Percentiles rank a stretch among this genome's conserved stretches.
These are phyloP conservation scores for Trypethelium eluteriae DNA, from an alignment of 495 filamentous ascomycete species.

Conservation along the genomic window DNA sequence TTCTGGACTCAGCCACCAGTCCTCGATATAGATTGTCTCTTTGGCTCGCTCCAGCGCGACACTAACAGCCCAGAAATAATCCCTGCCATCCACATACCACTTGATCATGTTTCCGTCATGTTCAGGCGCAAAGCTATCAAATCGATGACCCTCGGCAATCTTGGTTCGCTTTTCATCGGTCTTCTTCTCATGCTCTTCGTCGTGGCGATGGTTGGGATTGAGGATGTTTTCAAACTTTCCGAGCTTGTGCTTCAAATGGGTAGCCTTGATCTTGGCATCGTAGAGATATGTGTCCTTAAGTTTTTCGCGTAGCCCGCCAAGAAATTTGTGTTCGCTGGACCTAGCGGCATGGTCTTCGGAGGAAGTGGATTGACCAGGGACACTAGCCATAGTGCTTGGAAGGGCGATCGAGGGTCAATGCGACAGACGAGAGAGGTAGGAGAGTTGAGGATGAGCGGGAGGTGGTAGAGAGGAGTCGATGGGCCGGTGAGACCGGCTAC, in stretches of 20 bases:
- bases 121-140: slow-evolving; percentile 77
- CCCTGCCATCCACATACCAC: slow-evolving; percentile 91
- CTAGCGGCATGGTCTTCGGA: not conserved
- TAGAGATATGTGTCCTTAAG: slow-evolving; percentile 66
- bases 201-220: slow-evolving; percentile 89
- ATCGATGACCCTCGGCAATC: slow-evolving; percentile 72
- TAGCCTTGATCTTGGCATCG: slow-evolving; percentile 75
- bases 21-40: slow-evolving; percentile 89
- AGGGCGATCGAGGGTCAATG: not conserved
- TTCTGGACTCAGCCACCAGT: slow-evolving; percentile 96
- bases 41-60: slow-evolving; percentile 77
- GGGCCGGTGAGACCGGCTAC: not conserved
- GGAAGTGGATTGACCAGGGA: not conserved
- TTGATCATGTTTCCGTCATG: slow-evolving; percentile 80
- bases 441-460: not conserved
- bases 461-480: not conserved
- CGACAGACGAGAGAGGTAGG: not conserved
- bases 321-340: slow-evolving; percentile 22
- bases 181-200: slow-evolving; percentile 79
- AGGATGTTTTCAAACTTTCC: slow-evolving; percentile 66
- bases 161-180: slow-evolving; percentile 71
- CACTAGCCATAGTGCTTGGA: not conserved
- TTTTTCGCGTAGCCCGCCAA: slow-evolving; percentile 30
- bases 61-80: slow-evolving; percentile 92
- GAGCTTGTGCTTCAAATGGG: slow-evolving; percentile 64